Percentiles rank a stretch among this genome's conserved stretches.
These are phyloP conservation scores for Penicillium sp. DNA, from an alignment of 2,329 filamentous ascomycete genomes.

Conservation along the genomic window DNA sequence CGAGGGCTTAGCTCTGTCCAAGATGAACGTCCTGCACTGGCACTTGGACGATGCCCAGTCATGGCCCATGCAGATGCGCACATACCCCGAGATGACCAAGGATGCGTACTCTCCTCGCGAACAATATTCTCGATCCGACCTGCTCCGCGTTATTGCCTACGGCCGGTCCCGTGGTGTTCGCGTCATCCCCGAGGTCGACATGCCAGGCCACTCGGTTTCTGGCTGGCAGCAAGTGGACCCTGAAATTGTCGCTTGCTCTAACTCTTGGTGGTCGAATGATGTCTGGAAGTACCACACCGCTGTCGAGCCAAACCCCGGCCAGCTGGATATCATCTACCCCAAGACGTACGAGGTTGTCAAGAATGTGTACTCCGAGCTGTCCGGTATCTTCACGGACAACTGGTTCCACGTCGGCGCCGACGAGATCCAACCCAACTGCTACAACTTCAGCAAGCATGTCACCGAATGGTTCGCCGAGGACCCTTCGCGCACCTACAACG, in stretches of 20 bases:
- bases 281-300: constrained; percentile 51
- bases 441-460: constrained; percentile 52
- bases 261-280: constrained; percentile 60
- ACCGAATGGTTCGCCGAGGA: constrained; percentile 50
- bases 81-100: constrained; percentile 50
- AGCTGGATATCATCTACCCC: constrained; percentile 53
- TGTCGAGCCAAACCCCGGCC: constrained; percentile 53
- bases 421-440: constrained; percentile 53
- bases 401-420: constrained; percentile 55
- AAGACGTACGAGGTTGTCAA: constrained; percentile 52
- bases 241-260: constrained; percentile 51
- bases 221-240: constrained; percentile 55
- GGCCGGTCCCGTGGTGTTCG: constrained; percentile 54
- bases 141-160: constrained; percentile 47
- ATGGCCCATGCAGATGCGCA: constrained; percentile 49
- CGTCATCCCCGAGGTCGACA: constrained; percentile 58
- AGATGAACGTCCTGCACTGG: constrained; percentile 56
- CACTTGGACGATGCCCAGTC: constrained; percentile 54
- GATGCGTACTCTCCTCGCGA: constrained; percentile 52
- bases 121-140: constrained; percentile 42
- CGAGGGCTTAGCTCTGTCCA: constrained; percentile 52
- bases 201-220: constrained; percentile 55
- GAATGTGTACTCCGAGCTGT: constrained; percentile 52
- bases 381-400: constrained; percentile 47
- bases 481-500: constrained; percentile 47